Percentiles rank a stretch among this genome's conserved stretches.
These are phyloP conservation scores for Fusarium sp. DNA, from an alignment of 2,329 filamentous ascomycete genomes.

Conservation along the genomic window DNA sequence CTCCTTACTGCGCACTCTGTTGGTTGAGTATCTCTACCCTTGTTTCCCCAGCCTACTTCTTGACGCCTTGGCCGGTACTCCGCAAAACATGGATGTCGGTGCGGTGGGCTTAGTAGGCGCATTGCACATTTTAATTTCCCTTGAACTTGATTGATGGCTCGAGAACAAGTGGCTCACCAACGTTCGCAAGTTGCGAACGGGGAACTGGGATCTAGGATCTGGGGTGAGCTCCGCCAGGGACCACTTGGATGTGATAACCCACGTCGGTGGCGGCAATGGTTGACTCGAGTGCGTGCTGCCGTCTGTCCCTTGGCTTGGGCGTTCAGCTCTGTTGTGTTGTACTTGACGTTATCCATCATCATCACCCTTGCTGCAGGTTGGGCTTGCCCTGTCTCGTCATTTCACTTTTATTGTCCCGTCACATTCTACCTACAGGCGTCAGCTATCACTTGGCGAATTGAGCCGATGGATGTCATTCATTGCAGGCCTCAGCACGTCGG, in stretches of 20 bases:
- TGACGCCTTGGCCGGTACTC: background rate
- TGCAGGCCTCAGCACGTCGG: constrained; percentile 23
- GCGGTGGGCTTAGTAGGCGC: background rate
- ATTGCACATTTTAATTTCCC: constrained; percentile 7
- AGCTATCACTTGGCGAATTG: background rate
- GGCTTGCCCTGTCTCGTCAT: background rate
- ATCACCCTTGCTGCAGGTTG: constrained; percentile 7
- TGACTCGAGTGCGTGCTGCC: background rate
- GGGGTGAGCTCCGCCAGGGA: constrained; percentile 3
- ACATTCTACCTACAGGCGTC: background rate
- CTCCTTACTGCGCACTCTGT: background rate
- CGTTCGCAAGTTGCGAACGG: constrained; percentile 36
- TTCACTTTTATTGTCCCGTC: background rate
- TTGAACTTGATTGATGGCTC: background rate
- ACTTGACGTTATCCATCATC: background rate
- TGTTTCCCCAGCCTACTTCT: background rate
- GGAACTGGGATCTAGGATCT: constrained; percentile 16
- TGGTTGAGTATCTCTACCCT: background rate
- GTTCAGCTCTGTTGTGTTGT: constrained; percentile 12
- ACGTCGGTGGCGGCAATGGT: constrained; percentile 27
- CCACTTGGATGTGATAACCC: constrained; percentile 12
- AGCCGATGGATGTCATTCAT: background rate
- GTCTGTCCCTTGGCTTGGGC: background rate
- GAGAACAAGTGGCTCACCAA: constrained; percentile 22
- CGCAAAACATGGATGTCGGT: background rate